phyloP scores from a whole-genome alignment of 2,329 filamentous ascomycete species.

The Curvularia verruculosa region DNA sequence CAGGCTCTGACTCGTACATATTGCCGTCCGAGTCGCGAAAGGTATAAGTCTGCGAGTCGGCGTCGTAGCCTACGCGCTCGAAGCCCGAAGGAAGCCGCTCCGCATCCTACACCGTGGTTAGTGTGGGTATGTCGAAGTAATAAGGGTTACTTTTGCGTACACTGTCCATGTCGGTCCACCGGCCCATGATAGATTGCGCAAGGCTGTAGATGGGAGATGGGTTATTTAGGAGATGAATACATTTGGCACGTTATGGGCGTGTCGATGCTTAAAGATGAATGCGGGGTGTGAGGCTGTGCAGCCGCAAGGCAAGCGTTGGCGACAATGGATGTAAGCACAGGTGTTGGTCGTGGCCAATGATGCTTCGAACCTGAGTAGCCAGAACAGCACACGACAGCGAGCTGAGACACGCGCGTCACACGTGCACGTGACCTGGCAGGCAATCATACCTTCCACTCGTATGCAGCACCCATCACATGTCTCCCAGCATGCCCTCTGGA shows the following conservation, averaged over 20 bases:
- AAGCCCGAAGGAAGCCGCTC: slow-evolving; percentile 63
- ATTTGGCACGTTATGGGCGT: not conserved
- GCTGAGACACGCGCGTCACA: not conserved
- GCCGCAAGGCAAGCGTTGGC: not conserved
- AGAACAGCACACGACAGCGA: not conserved
- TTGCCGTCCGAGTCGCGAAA: slow-evolving; percentile 58
- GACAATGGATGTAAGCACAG: not conserved
- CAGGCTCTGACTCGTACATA: slow-evolving; percentile 59
- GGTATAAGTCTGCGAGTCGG: slow-evolving; percentile 61
- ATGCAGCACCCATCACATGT: too few relatives aligned
- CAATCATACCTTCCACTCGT: not conserved
- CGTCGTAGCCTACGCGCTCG: slow-evolving; percentile 62
- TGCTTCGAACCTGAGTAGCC: not conserved
- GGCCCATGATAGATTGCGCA: slow-evolving; percentile 29
- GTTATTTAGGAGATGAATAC: not conserved
- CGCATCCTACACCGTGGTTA: slow-evolving; percentile 48
- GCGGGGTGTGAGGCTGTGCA: not conserved
- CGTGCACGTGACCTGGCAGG: not conserved
- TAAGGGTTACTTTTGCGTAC: slow-evolving; percentile 15
- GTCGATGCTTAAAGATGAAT: not conserved
- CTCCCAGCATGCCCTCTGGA: too few relatives aligned
- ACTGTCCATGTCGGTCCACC: slow-evolving; percentile 33
- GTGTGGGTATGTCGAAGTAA: not conserved
- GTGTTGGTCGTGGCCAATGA: not conserved
- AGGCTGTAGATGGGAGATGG: not conserved